phyloP scores from a whole-genome alignment of 2,329 filamentous ascomycete genomes.

The Cladosporium cucumerinum region DNA sequence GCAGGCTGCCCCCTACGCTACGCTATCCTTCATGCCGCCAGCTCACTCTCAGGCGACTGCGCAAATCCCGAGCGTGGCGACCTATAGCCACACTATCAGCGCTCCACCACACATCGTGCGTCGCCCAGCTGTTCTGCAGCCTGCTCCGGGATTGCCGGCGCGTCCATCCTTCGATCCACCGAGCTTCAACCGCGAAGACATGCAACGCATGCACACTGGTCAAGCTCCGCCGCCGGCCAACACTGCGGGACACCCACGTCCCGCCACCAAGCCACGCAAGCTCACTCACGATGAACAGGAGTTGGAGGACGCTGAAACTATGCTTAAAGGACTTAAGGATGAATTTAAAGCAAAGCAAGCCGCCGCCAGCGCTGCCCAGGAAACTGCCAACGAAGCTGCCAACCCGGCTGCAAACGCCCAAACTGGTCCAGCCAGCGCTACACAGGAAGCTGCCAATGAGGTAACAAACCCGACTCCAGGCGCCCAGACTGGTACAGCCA shows the following conservation, averaged over 20 bases:
- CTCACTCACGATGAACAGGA: slow-evolving; percentile 7
- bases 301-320: slow-evolving; percentile 25
- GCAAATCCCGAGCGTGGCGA: background rate
- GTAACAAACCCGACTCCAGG: background rate
- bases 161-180: slow-evolving; percentile 57
- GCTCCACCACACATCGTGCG: background rate
- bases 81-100: background rate
- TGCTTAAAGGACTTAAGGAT: slow-evolving; percentile 20
- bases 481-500: too few species aligned
- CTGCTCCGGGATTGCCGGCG: slow-evolving; percentile 57
- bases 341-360: background rate
- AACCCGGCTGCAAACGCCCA: background rate
- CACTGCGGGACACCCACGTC: slow-evolving; percentile 17
- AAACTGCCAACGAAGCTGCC: background rate
- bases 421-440: background rate
- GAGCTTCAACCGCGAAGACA: slow-evolving; percentile 50
- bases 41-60: background rate
- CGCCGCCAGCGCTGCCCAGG: background rate
- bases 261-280: background rate
- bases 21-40: background rate
- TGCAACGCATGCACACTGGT: slow-evolving; percentile 58
- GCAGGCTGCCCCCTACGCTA: background rate
- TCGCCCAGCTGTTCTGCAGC: slow-evolving; percentile 39
- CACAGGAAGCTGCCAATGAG: background rate
- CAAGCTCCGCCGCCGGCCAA: slow-evolving; percentile 37